These are phyloP conservation scores for Didymella pomorum DNA, from an alignment of 2,329 filamentous ascomycete species.

Conservation along the genomic window DNA sequence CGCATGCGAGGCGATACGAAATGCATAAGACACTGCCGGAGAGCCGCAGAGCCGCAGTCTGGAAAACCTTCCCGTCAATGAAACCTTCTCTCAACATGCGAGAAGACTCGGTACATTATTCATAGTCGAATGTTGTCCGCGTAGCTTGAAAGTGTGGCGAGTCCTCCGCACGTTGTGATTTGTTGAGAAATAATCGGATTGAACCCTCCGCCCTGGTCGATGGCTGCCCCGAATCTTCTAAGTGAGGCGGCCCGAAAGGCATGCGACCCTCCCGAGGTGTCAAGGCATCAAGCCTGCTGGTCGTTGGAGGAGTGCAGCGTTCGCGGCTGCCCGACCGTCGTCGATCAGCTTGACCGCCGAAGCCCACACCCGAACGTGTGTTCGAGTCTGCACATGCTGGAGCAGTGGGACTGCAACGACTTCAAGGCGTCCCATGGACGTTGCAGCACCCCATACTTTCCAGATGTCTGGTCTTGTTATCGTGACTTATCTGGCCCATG, in stretches of 20 bases:
- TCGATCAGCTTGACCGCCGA: not conserved
- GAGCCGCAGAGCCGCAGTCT: constrained; percentile 10
- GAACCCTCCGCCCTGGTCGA: not conserved
- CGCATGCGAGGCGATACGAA: not conserved
- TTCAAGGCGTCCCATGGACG: not conserved
- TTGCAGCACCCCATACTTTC: constrained; percentile 1
- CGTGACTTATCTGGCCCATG: not conserved
- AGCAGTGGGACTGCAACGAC: not conserved
- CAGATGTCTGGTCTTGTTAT: constrained; percentile 1
- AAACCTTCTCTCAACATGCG: constrained; percentile 5
- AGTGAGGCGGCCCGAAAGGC: constrained; percentile 17
- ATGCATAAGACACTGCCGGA: not conserved
- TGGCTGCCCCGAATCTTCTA: not conserved
- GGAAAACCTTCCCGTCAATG: constrained; percentile 1
- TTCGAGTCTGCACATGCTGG: not conserved
- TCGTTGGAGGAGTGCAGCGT: not conserved
- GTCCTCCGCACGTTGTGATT: constrained; percentile 26
- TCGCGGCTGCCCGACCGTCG: not conserved
- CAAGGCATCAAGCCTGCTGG: not conserved
- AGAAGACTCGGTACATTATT: not conserved
- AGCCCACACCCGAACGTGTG: not conserved
- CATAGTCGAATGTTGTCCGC: constrained; percentile 1
- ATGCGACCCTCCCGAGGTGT: not conserved
- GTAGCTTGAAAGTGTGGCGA: constrained; percentile 26
- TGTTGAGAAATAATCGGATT: constrained; percentile 1